These are phyloP conservation scores for Amylocarpus encephaloides DNA, from an alignment of 2,329 filamentous ascomycete species.

Conservation along the genomic window DNA sequence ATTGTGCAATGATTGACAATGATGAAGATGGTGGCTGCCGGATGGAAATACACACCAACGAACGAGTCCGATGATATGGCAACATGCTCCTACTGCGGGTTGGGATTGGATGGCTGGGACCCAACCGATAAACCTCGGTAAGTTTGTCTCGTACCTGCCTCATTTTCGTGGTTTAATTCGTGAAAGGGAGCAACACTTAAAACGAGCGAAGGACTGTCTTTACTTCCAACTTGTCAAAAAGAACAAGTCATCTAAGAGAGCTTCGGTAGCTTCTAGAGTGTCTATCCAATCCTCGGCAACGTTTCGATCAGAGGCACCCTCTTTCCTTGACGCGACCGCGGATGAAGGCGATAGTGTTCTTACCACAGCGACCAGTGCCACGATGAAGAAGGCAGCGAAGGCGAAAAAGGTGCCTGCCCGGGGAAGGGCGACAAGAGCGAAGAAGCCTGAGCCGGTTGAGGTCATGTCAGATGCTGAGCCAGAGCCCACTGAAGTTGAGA, in stretches of 20 bases:
- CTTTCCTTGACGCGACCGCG: slow-evolving; percentile 35
- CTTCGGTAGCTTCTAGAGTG: slow-evolving; percentile 54
- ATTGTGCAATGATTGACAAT: slow-evolving; percentile 17
- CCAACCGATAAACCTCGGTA: slow-evolving; percentile 81
- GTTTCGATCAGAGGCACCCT: slow-evolving; percentile 43
- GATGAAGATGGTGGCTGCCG: slow-evolving; percentile 73
- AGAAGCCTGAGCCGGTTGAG: slow-evolving; percentile 50
- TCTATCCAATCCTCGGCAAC: slow-evolving; percentile 54
- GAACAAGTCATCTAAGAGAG: slow-evolving; percentile 50
- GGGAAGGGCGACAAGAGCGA: slow-evolving; percentile 40
- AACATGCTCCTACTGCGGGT: slow-evolving; percentile 82
- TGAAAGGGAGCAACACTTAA: slow-evolving; percentile 76
- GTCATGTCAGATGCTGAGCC: slow-evolving; percentile 33
- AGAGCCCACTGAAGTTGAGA: slow-evolving; percentile 29
- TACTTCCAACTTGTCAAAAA: slow-evolving; percentile 73
- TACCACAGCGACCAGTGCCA: slow-evolving; percentile 53
- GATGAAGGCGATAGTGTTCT: slow-evolving; percentile 53
- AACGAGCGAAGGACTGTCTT: slow-evolving; percentile 68
- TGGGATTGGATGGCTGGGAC: slow-evolving; percentile 93
- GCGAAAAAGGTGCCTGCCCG: slow-evolving; percentile 49
- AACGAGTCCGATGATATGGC: slow-evolving; percentile 81
- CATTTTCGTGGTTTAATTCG: slow-evolving; percentile 11
- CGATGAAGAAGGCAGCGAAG: slow-evolving; percentile 46
- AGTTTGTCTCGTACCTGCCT: slow-evolving; percentile 32
- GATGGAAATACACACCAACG: slow-evolving; percentile 89